Base-by-base conservation (phyloP, 2,329 filamentous ascomycete genomes). In the Cercospora citrullina region DNA sequence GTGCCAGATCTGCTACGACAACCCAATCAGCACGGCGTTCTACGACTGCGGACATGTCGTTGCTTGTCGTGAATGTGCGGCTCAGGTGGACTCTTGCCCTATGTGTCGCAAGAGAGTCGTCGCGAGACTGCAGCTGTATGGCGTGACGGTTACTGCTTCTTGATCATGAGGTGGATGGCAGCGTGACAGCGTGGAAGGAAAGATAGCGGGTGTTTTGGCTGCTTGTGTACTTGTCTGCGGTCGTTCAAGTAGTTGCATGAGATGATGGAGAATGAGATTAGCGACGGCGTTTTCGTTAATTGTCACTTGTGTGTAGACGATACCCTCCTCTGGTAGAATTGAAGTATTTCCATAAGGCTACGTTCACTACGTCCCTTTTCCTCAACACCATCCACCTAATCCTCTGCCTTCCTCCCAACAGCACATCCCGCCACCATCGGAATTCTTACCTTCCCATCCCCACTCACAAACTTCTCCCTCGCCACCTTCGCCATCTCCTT, bases 11-110 rank as follows among this genome's bases (percentile, higher is more conserved):
- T 90, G 87, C 79, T 89, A 86, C 77, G 83, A 85, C n/a, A 83
- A 84, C 55, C 84, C 84, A 51, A 85, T 87, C 64, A 85, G 87
- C 68, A 85, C 86, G 4, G 82, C 87, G 6, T 89, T 90, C 75
- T 87, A 86, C 71, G 86, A 87, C 70, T 90, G 87, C 71, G 87
- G 87, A 0, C 87, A 90, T 73, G 85, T 89, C 18, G 84, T 87
- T 57, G 85, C 87, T 3, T 90, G 87, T 70, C 78, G 86, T 66
- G 79, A 79, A n/a, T 90, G 87, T 73, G 87, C 87, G 12, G 81
- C 81, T 61, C 82, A 86, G 74, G 83, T 89, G 31, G 85, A 87
- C 65, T 80, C 80, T 60, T 90, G 87, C 71, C 87, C 87, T 1
- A 85, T 89, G 26, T 90, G 87, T 75, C 81, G 87, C 65, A 85